These are phyloP conservation scores for Cucurbita argyrosperma DNA, from an alignment of 306 rosid species.

Conservation along the genomic window DNA sequence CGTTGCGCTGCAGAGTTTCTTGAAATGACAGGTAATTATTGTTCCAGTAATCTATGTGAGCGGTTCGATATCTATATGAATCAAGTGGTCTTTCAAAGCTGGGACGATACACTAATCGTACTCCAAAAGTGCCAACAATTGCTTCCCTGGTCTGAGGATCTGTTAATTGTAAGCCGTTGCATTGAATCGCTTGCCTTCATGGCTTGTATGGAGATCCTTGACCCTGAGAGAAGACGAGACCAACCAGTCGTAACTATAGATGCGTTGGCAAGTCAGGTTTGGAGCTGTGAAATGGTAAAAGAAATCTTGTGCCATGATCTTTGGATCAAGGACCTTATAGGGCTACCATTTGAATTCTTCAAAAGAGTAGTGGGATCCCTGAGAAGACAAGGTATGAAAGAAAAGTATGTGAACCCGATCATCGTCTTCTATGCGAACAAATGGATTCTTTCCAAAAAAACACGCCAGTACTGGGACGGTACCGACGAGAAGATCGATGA, in stretches of 20 bases:
- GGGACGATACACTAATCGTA: conserved; percentile 79
- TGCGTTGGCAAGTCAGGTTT: conserved; percentile 32
- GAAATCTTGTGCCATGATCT: conserved; percentile 41
- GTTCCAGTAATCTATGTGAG: conserved; percentile 51
- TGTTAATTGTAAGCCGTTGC: conserved; percentile 67
- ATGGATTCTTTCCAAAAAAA: conserved; percentile 48
- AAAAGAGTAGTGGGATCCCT: conserved; percentile 54
- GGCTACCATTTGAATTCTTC: conserved; percentile 62
- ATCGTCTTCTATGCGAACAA: conserved; percentile 69
- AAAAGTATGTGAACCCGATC: conserved; percentile 57
- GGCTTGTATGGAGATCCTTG: conserved; percentile 96
- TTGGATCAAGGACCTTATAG: conserved; percentile 81
- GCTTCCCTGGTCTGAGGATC: conserved; percentile 76
- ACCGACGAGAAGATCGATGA: conserved; percentile 24
- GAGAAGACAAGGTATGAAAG: conserved; percentile 89
- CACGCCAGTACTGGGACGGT: conserved; percentile 32
- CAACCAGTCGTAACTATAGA: conserved; percentile 52
- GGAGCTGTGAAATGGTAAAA: conserved; percentile 46
- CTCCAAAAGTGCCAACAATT: conserved; percentile 62
- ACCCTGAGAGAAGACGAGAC: conserved; percentile 56
- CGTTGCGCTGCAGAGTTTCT: conserved; percentile 81
- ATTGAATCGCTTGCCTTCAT: conserved; percentile 83
- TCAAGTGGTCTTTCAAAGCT: conserved; percentile 73
- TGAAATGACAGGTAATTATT: conserved; percentile 66
- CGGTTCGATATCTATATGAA: conserved; percentile 64